Conservation (phyloP, 495 filamentous ascomycete genomes). For the Tuber aestivum region DNA sequence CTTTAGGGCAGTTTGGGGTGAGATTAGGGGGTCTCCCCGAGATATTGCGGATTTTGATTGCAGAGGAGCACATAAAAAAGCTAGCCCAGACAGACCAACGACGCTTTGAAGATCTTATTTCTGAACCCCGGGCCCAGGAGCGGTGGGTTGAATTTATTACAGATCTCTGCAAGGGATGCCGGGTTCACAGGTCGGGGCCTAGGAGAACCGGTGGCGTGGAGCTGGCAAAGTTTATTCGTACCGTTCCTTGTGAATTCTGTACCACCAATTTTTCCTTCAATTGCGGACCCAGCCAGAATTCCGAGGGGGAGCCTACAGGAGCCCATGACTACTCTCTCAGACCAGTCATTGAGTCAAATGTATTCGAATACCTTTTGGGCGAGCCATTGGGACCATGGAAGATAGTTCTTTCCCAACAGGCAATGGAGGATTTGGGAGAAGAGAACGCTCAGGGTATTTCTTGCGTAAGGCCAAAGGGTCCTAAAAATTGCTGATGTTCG, state of each 20-base stretch:
- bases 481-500: background rate
- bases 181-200: background rate
- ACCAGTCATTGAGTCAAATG: background rate
- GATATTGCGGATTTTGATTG: slow-evolving; percentile 13
- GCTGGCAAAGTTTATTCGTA: background rate
- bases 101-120: too few relatives aligned
- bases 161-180: background rate
- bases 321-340: background rate
- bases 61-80: background rate
- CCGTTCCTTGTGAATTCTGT: background rate
- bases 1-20: background rate
- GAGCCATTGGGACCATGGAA: background rate
- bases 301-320: background rate
- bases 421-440: background rate
- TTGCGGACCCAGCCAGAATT: background rate
- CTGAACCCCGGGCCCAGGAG: background rate
- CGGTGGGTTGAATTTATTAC: background rate
- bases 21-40: slow-evolving; percentile 10
- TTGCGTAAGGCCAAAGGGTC: background rate
- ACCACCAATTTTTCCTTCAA: background rate
- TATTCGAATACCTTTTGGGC: too few relatives aligned
- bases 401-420: background rate
- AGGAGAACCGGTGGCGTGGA: background rate
- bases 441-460: background rate
- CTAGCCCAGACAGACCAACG: background rate